Percentiles rank a stretch among this genome's conserved stretches.
Conservation (phyloP, 768 basidiomycete species). For the Punctularia strigosozonata region DNA sequence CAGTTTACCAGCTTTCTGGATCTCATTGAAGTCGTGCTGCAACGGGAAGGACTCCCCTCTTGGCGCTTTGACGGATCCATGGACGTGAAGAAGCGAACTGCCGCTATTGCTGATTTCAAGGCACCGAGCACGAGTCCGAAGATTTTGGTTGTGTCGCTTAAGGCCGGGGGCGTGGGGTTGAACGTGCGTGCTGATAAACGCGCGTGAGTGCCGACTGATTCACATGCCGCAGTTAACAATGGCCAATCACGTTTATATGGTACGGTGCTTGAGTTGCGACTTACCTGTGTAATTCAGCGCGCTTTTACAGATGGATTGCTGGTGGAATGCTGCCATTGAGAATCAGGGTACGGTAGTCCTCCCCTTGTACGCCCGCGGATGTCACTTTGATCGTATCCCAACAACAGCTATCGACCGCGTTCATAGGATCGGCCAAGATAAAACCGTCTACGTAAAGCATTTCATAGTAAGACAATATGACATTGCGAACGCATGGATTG, state of each 20-base stretch:
- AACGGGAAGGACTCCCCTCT: slow-evolving; percentile 56
- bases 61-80: slow-evolving; percentile 90
- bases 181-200: slow-evolving; percentile 34
- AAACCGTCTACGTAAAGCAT: slow-evolving; percentile 73
- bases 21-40: slow-evolving; percentile 59
- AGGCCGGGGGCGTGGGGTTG: slow-evolving; percentile 87
- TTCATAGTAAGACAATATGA: slow-evolving; percentile 47
- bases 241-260: slow-evolving; percentile 85
- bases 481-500: background rate
- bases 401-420: slow-evolving; percentile 70
- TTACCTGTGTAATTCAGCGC: background rate
- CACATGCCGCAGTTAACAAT: slow-evolving; percentile 49
- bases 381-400: slow-evolving; percentile 1
- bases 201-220: slow-evolving; percentile 2
- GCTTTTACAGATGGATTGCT: slow-evolving; percentile 68
- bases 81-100: slow-evolving; percentile 71
- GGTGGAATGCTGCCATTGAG: slow-evolving; percentile 84
- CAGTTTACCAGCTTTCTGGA: slow-evolving; percentile 86
- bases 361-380: too few species aligned
- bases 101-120: slow-evolving; percentile 71
- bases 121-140: slow-evolving; percentile 57
- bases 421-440: slow-evolving; percentile 76
- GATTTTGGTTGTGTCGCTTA: slow-evolving; percentile 67
- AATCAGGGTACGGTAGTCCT: slow-evolving; percentile 59
- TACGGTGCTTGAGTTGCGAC: slow-evolving; percentile 15